Percentiles rank a stretch among this genome's conserved stretches.
Conservation (phyloP, 2,329 filamentous ascomycete species). For the Epichloe sp. region DNA sequence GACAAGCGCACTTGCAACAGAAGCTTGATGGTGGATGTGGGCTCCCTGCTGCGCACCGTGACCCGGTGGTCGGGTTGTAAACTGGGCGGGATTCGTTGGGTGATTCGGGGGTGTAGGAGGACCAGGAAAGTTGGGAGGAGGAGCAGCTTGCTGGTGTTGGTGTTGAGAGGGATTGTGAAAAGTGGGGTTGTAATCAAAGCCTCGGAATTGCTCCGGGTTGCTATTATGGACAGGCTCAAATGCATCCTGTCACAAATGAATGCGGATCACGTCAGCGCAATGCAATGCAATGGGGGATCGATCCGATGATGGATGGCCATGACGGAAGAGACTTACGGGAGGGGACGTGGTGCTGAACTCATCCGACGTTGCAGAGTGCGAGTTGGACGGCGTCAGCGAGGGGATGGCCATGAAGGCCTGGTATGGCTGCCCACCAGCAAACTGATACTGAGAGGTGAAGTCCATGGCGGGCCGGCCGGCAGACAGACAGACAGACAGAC, state of each 20-base stretch:
- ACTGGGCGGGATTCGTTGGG: slow-evolving; percentile 30
- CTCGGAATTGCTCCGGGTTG: slow-evolving; percentile 33
- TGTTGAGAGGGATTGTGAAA: slow-evolving; percentile 24
- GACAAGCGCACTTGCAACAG: slow-evolving; percentile 9
- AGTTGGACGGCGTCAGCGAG: slow-evolving; percentile 36
- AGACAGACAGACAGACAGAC: not conserved
- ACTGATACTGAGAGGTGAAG: slow-evolving; percentile 35
- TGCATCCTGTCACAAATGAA: slow-evolving; percentile 31
- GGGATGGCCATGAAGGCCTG: slow-evolving; percentile 40
- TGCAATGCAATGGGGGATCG: not conserved
- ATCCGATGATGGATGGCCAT: not conserved
- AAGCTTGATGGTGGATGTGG: slow-evolving; percentile 14
- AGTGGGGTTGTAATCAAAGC: slow-evolving; percentile 28
- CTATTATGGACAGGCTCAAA: slow-evolving; percentile 29
- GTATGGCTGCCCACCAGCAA: slow-evolving; percentile 35
- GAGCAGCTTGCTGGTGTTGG: slow-evolving; percentile 2
- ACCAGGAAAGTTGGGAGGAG: slow-evolving; percentile 22
- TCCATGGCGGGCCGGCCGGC: slow-evolving; percentile 28
- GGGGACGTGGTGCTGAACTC: slow-evolving; percentile 5
- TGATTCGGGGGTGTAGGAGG: slow-evolving; percentile 45
- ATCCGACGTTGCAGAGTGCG: slow-evolving; percentile 4
- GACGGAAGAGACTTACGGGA: slow-evolving; percentile 1
- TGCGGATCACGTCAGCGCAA: not conserved
- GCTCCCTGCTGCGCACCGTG: slow-evolving; percentile 13
- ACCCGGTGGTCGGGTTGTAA: slow-evolving; percentile 13